Percentiles rank a stretch among this genome's conserved stretches.
Conservation (phyloP, 1,139 yeast species). For the Scheffersomyces lignicola region DNA sequence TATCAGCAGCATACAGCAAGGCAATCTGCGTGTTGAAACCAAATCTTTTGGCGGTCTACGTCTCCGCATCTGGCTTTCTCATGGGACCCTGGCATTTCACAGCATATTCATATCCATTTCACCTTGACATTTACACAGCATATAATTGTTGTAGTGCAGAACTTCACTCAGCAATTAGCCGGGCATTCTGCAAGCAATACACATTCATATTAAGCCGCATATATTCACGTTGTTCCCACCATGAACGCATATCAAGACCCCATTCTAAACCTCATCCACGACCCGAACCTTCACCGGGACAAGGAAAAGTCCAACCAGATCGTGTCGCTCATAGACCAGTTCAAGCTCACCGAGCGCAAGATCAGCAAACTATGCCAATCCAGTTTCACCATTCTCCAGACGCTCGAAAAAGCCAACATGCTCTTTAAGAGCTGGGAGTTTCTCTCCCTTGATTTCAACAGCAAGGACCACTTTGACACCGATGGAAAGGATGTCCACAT, state of each 20-base stretch:
- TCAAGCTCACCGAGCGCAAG: slow-evolving; percentile 44
- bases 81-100: no score
- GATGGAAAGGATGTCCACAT: slow-evolving; percentile 24
- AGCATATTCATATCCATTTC: no score
- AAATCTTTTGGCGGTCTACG: no score
- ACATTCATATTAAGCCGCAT: no score
- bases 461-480: slow-evolving; percentile 38
- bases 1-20: no score
- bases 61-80: no score
- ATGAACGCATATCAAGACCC: slow-evolving; percentile 57
- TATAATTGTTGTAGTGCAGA: no score
- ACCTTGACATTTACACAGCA: no score
- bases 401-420: slow-evolving; percentile 50
- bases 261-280: slow-evolving; percentile 45
- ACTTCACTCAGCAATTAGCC: no score
- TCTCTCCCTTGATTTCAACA: slow-evolving; percentile 52
- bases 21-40: no score
- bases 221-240: no score
- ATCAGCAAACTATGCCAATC: slow-evolving; percentile 53
- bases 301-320: slow-evolving; percentile 42
- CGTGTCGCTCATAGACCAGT: slow-evolving; percentile 42
- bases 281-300: slow-evolving; percentile 49
- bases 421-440: slow-evolving; percentile 57
- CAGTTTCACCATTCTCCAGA: slow-evolving; percentile 47
- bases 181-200: no score